Evolutionary conservation across 2,329 filamentous ascomycete genomes (phyloP), one percentile per base, ranked within the genome.

Genomic region (Monilinia fructicola): DNA sequence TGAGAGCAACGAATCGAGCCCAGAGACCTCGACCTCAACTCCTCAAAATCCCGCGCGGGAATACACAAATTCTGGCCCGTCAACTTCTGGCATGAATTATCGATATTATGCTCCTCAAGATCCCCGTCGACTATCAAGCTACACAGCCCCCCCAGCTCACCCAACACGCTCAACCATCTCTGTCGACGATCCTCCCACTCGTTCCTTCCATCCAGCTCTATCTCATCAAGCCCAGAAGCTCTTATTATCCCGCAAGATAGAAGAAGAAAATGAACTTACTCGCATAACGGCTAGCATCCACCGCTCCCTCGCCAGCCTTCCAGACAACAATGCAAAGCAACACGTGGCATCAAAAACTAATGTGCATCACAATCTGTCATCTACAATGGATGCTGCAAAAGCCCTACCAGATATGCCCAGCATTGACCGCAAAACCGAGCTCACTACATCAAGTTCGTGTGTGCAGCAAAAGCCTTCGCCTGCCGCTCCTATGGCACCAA

Each of bases 271-370:
- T 0, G n/a, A 61, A 18, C n/a, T 61, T 23, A n/a, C n/a, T 21
- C 58, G 44, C 31, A 52, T 61, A 61, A 61, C 44, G 12, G 50
- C 44, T 4, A 26, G 40, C 4, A 61, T 40, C 14, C 58, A 61
- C 4, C n/a, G 23, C 9, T 50, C 44, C 1, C 14, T 61, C 21
- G 23, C 44, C 14, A 21, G 3, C 6, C n/a, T 61, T 5, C n/a
- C 28, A 26, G n/a, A 50, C 21, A 12, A 12, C 10, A n/a, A 26
- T 4, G 31, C 1, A 50, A 18, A 14, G 38, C 58, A 38, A 12
- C 7, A 21, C 38, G 31, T 7, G 18, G 14, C 16, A 21, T 50
- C 58, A 9, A 61, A 44, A n/a, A 26, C 31, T 16, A 28, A 12
- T 16, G 10, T 26, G 23, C 0, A 18, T 16, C 23, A 28, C 7